phyloP scores from a whole-genome alignment of 495 filamentous ascomycete genomes.

The Opeltia flavorubescens region DNA sequence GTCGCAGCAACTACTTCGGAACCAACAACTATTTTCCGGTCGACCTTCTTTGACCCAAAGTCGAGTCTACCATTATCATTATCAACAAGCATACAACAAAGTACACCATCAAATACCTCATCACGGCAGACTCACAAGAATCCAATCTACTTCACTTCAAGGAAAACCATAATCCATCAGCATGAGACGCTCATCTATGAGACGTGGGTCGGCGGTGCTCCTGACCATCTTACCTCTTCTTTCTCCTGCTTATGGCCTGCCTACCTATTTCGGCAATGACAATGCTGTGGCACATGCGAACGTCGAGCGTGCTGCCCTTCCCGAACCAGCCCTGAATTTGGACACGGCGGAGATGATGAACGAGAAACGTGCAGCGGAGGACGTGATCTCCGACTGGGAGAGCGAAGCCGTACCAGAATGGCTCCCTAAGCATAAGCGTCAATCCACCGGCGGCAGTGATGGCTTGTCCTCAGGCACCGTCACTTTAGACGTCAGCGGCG shows the following conservation, averaged over 20 bases:
- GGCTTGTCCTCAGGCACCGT: no score
- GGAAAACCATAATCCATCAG: background rate
- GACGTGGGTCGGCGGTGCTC: background rate
- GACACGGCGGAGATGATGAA: no score
- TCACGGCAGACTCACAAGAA: no score
- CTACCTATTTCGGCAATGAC: background rate
- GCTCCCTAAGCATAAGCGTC: no score
- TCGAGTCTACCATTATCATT: background rate
- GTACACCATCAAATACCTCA: no score
- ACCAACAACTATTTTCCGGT: background rate
- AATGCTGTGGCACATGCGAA: background rate
- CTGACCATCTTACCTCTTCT: background rate
- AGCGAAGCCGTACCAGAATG: no score
- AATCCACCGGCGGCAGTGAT: no score
- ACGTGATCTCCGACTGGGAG: no score
- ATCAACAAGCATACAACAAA: background rate
- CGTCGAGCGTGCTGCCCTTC: background rate
- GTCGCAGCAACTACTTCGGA: background rate
- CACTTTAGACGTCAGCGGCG: background rate
- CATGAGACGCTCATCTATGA: conserved; percentile 2
- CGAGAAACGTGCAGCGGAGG: no score
- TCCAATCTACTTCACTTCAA: no score
- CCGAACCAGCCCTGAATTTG: no score
- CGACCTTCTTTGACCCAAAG: background rate
- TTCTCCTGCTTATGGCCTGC: background rate